Conservation (phyloP, 768 basidiomycete species). For the Tephrocybe sp. region DNA sequence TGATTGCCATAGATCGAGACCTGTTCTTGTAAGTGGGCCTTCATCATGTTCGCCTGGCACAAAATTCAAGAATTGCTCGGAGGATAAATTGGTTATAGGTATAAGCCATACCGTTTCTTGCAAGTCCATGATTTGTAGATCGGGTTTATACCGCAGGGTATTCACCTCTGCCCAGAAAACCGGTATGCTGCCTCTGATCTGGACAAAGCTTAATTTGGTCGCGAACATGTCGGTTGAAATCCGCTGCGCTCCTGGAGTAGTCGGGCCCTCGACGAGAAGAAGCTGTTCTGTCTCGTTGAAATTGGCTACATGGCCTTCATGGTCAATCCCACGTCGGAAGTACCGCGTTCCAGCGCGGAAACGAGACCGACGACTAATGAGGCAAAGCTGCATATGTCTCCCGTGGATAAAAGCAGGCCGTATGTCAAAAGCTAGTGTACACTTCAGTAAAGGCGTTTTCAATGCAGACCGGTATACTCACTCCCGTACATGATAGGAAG, state of each 20-base stretch:
- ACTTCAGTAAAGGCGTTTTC: slow-evolving; percentile 8
- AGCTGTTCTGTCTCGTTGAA: slow-evolving; percentile 99
- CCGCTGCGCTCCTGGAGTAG: slow-evolving; percentile 37
- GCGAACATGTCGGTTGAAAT: slow-evolving; percentile 46
- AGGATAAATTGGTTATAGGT: slow-evolving; percentile 7
- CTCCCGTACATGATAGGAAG: slow-evolving; percentile 95
- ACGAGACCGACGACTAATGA: slow-evolving; percentile 92
- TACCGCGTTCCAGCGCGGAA: slow-evolving; percentile 96
- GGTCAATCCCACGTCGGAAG: slow-evolving; percentile 92
- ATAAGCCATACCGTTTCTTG: slow-evolving; percentile 71
- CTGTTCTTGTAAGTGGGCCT: slow-evolving; percentile 73
- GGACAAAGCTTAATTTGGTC: slow-evolving; percentile 81
- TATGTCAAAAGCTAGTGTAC: slow-evolving; percentile 75
- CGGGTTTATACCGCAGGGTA: slow-evolving; percentile 93
- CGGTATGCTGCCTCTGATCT: slow-evolving; percentile 92
- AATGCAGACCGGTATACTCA: slow-evolving; percentile 40
- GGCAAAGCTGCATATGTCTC: slow-evolving; percentile 75
- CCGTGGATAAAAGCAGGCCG: slow-evolving; percentile 75
- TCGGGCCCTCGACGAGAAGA: slow-evolving; percentile 67
- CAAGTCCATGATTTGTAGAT: slow-evolving; percentile 93
- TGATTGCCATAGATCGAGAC: slow-evolving; percentile 74
- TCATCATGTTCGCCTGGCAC: slow-evolving; percentile 65
- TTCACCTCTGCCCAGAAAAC: slow-evolving; percentile 97
- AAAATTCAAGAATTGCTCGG: slow-evolving; percentile 2
- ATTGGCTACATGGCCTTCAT: slow-evolving; percentile 89